A percentile compares a stretch with the other conserved stretches of the same genome.
These are phyloP conservation scores for Orobanche coerulescens DNA, from an alignment of 257 asterid genomes.

Conservation along the genomic window DNA sequence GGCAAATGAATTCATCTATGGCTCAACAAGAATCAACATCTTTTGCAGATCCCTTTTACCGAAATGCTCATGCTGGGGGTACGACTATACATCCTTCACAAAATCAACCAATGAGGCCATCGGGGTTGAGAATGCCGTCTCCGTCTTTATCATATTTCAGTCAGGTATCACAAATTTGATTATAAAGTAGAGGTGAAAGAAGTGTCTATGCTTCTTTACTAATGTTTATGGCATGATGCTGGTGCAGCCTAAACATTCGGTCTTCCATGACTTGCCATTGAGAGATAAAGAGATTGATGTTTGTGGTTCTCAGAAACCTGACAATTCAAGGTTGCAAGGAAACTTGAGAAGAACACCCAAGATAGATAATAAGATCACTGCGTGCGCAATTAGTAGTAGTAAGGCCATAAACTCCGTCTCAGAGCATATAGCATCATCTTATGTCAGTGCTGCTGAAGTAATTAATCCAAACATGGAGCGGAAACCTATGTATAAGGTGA, in stretches of 20 bases:
- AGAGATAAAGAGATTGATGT: slow-evolving; percentile 31
- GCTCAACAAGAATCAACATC: slow-evolving; percentile 26
- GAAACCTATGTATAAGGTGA: slow-evolving; percentile 26
- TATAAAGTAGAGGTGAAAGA: slow-evolving; percentile 13
- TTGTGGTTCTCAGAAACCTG: slow-evolving; percentile 33
- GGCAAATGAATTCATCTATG: slow-evolving; percentile 27
- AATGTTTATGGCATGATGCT: slow-evolving; percentile 24
- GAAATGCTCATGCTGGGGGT: slow-evolving; percentile 29
- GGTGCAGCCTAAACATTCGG: slow-evolving; percentile 71
- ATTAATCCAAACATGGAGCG: slow-evolving; percentile 27
- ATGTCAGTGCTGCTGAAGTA: slow-evolving; percentile 24
- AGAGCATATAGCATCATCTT: slow-evolving; percentile 28
- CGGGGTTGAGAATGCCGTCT: slow-evolving; percentile 91
- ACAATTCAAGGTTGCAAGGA: slow-evolving; percentile 30
- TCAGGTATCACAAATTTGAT: slow-evolving; percentile 49
- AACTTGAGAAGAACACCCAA: slow-evolving; percentile 25
- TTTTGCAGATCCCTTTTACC: slow-evolving; percentile 20
- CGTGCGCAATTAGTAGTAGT: slow-evolving; percentile 24
- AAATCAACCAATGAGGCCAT: slow-evolving; percentile 45
- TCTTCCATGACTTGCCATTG: slow-evolving; percentile 25
- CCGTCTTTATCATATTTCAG: slow-evolving; percentile 85
- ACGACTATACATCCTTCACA: slow-evolving; percentile 23
- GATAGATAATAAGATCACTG: slow-evolving; percentile 19
- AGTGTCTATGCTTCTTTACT: slow-evolving; percentile 15
- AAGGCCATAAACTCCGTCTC: slow-evolving; percentile 28